phyloP scores from a whole-genome alignment of 352 stramenopile genomes.

The Phytophthora vignae region DNA sequence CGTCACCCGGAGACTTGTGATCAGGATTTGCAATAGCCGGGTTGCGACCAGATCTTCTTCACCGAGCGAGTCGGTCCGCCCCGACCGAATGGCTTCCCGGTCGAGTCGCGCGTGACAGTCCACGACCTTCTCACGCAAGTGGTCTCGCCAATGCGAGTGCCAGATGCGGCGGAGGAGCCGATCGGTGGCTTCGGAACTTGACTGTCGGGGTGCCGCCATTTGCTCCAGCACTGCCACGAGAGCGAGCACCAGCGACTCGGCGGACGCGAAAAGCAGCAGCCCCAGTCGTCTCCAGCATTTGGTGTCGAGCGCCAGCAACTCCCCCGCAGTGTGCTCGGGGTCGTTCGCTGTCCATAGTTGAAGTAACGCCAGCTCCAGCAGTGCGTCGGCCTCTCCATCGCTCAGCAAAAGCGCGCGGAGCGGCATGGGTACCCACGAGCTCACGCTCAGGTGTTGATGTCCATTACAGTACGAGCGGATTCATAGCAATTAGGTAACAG shows the following conservation, averaged over 20 bases:
- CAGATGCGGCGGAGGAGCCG: constrained; percentile 25
- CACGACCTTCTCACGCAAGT: constrained; percentile 33
- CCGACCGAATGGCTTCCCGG: constrained; percentile 21
- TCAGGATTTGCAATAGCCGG: constrained; percentile 36
- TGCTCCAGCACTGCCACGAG: constrained; percentile 32
- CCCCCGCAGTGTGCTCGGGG: constrained; percentile 9
- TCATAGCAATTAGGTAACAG: constrained; percentile 31
- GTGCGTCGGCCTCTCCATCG: constrained; percentile 10
- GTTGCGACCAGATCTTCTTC: constrained; percentile 29
- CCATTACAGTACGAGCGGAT: constrained; percentile 34
- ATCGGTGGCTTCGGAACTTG: constrained; percentile 12
- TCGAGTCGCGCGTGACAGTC: constrained; percentile 36
- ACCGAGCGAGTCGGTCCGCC: constrained; percentile 24
- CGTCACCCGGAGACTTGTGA: constrained; percentile 26
- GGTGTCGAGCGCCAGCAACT: constrained; percentile 25
- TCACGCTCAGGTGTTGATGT: background rate
- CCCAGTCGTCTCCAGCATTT: constrained; percentile 38
- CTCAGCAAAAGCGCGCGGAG: constrained; percentile 24
- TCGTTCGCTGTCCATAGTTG: constrained; percentile 30
- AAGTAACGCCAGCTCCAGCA: constrained; percentile 36
- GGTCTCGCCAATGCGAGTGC: constrained; percentile 23
- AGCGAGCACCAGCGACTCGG: constrained; percentile 25
- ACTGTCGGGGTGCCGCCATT: background rate
- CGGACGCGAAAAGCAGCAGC: constrained; percentile 35
- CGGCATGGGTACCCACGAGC: constrained; percentile 4